Evolutionary conservation across 116 monocot species (phyloP).

Genomic region (Cymodocea nodosa): DNA sequence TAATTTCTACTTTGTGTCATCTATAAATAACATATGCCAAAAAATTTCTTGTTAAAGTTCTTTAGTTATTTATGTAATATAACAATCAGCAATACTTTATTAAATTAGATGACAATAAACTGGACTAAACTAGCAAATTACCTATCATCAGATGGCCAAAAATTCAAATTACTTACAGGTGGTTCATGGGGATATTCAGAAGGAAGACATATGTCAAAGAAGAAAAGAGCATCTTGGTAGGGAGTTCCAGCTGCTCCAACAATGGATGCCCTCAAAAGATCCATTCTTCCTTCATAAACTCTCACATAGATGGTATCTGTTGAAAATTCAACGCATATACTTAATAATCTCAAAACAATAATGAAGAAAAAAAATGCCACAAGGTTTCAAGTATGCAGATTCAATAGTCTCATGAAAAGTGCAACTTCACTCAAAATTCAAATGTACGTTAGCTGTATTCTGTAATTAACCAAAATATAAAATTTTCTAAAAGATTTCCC

Average conservation of each 20-base stretch:
- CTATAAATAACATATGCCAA: no score
- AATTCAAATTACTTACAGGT: conserved; percentile 41
- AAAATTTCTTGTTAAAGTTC: no score
- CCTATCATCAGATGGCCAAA: neutral
- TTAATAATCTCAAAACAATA: neutral
- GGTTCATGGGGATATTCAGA: conserved; percentile 69
- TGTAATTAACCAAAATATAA: no score
- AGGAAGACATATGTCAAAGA: conserved; percentile 69
- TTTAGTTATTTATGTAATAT: no score
- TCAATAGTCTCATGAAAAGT: neutral
- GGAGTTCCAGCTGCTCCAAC: conserved; percentile 71
- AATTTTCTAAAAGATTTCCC: no score
- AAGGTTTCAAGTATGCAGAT: no score
- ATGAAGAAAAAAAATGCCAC: neutral
- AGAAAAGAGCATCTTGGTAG: conserved; percentile 73
- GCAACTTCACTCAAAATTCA: neutral
- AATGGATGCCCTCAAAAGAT: conserved; percentile 63
- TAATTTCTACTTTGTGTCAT: no score
- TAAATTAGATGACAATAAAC: no score
- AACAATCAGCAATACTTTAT: no score
- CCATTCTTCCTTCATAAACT: conserved; percentile 77
- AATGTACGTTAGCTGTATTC: neutral
- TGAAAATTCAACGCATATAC: conserved; percentile 4
- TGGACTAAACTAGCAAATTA: no score
- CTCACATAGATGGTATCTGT: conserved; percentile 70